Conservation (phyloP, 129 eudicot genomes). For the Solidago caesia region DNA sequence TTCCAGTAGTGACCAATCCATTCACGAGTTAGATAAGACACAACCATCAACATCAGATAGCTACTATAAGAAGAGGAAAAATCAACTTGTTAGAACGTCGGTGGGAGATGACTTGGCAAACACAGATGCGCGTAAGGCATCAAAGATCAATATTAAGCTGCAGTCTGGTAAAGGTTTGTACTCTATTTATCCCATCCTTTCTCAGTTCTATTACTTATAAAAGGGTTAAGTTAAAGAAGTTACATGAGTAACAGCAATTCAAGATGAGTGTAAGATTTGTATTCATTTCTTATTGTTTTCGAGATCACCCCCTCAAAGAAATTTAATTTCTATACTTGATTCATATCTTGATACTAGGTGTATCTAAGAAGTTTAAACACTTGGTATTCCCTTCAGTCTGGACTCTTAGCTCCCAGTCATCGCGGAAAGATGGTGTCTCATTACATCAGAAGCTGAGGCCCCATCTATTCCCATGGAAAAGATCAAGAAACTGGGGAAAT, state of each 20-base stretch:
- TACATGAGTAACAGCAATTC: constrained; percentile 10
- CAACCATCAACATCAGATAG: constrained; percentile 50
- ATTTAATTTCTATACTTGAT: background rate
- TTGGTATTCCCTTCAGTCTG: constrained; percentile 64
- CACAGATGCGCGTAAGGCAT: constrained; percentile 33
- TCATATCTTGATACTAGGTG: constrained; percentile 31
- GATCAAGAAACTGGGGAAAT: constrained; percentile 61
- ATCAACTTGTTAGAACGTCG: constrained; percentile 75
- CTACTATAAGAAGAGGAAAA: constrained; percentile 72
- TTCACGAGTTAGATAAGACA: constrained; percentile 42
- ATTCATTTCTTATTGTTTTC: background rate
- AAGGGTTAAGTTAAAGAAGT: background rate
- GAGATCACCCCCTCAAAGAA: too few relatives aligned
- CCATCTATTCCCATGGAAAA: constrained; percentile 74
- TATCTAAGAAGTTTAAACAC: constrained; percentile 41
- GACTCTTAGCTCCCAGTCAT: constrained; percentile 55
- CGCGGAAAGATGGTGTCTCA: constrained; percentile 38
- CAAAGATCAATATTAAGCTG: constrained; percentile 38
- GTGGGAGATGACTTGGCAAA: constrained; percentile 28
- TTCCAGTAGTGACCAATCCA: constrained; percentile 38
- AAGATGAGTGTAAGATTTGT: background rate
- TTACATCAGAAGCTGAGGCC: constrained; percentile 55
- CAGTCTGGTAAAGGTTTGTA: constrained; percentile 50
- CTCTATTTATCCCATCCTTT: constrained; percentile 1
- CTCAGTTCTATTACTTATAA: too few relatives aligned